Conservation (phyloP, 2,329 filamentous ascomycete species). For the Botrytis byssoidea region DNA sequence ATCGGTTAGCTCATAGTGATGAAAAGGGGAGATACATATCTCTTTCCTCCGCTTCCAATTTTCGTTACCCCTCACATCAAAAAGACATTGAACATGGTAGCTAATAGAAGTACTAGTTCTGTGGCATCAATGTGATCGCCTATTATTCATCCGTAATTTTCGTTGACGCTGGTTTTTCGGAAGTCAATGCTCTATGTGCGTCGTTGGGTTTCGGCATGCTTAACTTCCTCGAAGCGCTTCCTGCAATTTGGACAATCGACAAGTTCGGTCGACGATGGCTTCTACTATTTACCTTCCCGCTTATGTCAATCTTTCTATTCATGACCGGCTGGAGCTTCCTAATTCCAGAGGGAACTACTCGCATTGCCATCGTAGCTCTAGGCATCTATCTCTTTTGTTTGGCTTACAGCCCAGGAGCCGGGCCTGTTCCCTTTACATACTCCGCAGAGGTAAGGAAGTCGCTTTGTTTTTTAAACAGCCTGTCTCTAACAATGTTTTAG, state of each 20-base stretch:
- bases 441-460: conserved; percentile 41
- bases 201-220: conserved; percentile 64
- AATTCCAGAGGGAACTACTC: conserved; percentile 43
- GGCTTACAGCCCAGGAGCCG: conserved; percentile 63
- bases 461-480: not conserved
- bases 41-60: not conserved
- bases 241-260: conserved; percentile 65
- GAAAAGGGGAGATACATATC: not conserved
- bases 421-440: conserved; percentile 60
- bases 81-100: not conserved
- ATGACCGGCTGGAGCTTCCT: conserved; percentile 54
- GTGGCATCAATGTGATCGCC: conserved; percentile 54
- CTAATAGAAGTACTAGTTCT: conserved; percentile 39
- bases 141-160: conserved; percentile 65
- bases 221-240: conserved; percentile 64
- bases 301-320: conserved; percentile 56
- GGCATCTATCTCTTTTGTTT: conserved; percentile 63
- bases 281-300: conserved; percentile 61
- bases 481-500: not conserved
- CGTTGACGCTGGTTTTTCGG: conserved; percentile 51
- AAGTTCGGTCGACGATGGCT: conserved; percentile 65
- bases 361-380: conserved; percentile 46
- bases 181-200: conserved; percentile 53
- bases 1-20: not conserved
- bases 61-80: not conserved